A percentile compares a stretch with the other conserved stretches of the same genome.
Conservation (phyloP, 1,284 basidiomycete species). For the Sporisorium exsertum region DNA sequence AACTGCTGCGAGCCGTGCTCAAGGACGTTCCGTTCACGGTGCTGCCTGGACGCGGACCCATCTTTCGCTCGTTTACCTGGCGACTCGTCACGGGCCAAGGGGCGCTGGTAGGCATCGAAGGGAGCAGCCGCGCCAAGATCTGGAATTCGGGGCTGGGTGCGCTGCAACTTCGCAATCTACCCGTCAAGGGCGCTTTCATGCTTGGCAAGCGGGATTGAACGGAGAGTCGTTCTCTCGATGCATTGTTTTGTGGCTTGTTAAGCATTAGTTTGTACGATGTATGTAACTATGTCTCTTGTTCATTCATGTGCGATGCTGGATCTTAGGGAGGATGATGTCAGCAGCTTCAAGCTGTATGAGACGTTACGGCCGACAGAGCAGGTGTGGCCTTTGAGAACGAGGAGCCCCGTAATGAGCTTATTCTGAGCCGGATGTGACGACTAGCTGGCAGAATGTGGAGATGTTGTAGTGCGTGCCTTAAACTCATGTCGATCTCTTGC, state of each 20-base stretch:
- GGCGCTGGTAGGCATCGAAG: slow-evolving; percentile 61
- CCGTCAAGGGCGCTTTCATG: slow-evolving; percentile 63
- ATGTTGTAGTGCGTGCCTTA: neutral
- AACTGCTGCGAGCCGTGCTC: slow-evolving; percentile 56
- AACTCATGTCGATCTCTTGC: slow-evolving; percentile 12
- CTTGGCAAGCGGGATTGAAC: slow-evolving; percentile 51
- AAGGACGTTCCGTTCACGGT: slow-evolving; percentile 63
- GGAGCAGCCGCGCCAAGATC: slow-evolving; percentile 57
- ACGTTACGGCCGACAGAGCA: neutral
- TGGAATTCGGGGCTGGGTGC: slow-evolving; percentile 62
- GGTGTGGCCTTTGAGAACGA: neutral
- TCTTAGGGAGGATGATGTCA: neutral
- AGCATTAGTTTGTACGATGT: slow-evolving; percentile 6
- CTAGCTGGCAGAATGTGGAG: neutral
- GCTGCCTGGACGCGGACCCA: slow-evolving; percentile 46
- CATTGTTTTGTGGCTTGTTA: neutral
- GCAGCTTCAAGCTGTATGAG: neutral
- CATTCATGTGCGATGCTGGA: neutral
- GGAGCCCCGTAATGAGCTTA: too few relatives aligned
- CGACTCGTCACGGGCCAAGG: slow-evolving; percentile 62
- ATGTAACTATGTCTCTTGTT: slow-evolving; percentile 4
- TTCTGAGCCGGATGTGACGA: neutral
- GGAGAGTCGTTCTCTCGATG: neutral
- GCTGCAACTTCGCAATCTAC: slow-evolving; percentile 54
- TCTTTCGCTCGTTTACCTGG: slow-evolving; percentile 63